Conservation (phyloP, 257 asterid species). For the Lycium ferocissimum region DNA sequence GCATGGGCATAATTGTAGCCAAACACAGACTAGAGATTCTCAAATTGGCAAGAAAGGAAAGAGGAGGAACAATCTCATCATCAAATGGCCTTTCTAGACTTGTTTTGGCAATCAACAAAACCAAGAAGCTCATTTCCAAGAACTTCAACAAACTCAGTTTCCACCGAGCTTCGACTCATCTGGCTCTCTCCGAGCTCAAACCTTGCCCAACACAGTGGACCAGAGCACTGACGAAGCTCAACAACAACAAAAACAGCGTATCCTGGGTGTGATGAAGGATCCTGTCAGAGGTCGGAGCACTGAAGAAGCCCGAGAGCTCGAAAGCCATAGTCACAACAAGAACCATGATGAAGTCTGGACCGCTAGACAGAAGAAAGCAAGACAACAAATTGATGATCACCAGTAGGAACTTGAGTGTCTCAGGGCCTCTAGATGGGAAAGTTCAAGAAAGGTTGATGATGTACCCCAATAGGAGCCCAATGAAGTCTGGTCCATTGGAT, state of each 20-base stretch:
- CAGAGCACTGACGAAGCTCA: slow-evolving; percentile 49
- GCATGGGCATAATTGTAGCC: slow-evolving; percentile 68
- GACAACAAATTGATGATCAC: slow-evolving; percentile 41
- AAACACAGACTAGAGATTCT: slow-evolving; percentile 78
- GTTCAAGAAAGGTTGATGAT: slow-evolving; percentile 34
- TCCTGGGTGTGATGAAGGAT: too few relatives aligned
- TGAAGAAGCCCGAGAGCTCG: slow-evolving; percentile 39
- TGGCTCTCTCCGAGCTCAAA: slow-evolving; percentile 33
- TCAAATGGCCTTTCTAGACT: slow-evolving; percentile 58
- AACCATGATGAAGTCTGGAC: slow-evolving; percentile 65
- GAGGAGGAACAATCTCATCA: slow-evolving; percentile 26
- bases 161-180: slow-evolving; percentile 36
- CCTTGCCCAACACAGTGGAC: slow-evolving; percentile 53
- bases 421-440: slow-evolving; percentile 63
- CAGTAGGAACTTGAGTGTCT: slow-evolving; percentile 35
- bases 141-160: slow-evolving; percentile 49
- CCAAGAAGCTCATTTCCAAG: slow-evolving; percentile 60
- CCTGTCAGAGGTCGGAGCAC: too few relatives aligned
- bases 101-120: slow-evolving; percentile 58
- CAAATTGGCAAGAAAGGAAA: slow-evolving; percentile 64
- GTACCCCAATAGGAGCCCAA: slow-evolving; percentile 50
- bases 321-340: slow-evolving; percentile 34
- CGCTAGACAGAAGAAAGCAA: slow-evolving; percentile 40
- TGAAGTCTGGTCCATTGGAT: slow-evolving; percentile 42
- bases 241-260: too few relatives aligned